phyloP scores from a whole-genome alignment of 495 filamentous ascomycete genomes.

The Podospora pseudoanserina region DNA sequence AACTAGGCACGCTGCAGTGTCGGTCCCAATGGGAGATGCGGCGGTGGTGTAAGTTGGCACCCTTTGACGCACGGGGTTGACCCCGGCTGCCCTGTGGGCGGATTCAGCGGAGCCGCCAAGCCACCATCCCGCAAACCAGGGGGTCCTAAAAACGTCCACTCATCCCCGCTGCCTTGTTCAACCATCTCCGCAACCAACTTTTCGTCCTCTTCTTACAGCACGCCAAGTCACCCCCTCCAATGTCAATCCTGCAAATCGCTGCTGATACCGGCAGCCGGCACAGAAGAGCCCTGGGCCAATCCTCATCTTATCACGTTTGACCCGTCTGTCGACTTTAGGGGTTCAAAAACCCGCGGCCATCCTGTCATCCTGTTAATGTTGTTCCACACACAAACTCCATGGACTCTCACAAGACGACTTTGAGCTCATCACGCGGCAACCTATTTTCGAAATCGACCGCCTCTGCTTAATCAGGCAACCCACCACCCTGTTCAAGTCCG shows the following conservation, averaged over 20 bases:
- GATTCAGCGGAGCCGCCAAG: not conserved
- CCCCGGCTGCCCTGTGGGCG: constrained; percentile 5
- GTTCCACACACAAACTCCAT: not conserved
- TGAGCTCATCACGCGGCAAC: not conserved
- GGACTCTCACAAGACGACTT: not conserved
- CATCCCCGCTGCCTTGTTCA: not conserved
- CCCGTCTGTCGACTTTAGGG: not conserved
- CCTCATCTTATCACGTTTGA: not conserved
- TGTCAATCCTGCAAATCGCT: constrained; percentile 17
- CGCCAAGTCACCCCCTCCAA: constrained; percentile 8
- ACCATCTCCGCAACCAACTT: constrained; percentile 14
- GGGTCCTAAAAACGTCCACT: not conserved
- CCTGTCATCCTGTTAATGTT: not conserved
- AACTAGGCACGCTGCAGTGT: not conserved
- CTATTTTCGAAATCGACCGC: not conserved
- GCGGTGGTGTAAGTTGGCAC: constrained; percentile 12
- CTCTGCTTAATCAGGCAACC: not conserved
- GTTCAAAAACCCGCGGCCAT: not conserved
- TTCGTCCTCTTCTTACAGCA: constrained; percentile 2
- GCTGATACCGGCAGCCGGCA: constrained; percentile 19
- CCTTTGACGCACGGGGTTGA: constrained; percentile 5
- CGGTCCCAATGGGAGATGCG: constrained; percentile 2
- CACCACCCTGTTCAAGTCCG: not conserved
- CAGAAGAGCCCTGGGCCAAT: not conserved
- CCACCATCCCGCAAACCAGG: not conserved